Evolutionary conservation across 1,139 yeast genomes (phyloP), one percentile per base, ranked within the genome.

Genomic region (Pichia sp.): DNA sequence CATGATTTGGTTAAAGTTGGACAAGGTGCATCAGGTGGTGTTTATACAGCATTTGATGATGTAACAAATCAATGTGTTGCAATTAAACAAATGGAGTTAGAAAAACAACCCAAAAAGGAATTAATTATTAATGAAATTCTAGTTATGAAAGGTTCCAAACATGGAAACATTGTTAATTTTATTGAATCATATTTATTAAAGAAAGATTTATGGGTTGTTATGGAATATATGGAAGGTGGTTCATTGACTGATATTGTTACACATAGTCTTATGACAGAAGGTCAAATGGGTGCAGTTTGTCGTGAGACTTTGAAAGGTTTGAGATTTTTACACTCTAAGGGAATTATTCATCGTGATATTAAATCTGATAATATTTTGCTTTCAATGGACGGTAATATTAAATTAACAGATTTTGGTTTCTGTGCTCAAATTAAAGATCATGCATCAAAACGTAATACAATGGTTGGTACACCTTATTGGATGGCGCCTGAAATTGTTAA

Each of bases 401-500:
- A 92, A 67, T 73, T 92, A 65, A 92, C 94, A 0, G 92, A 83
- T 65, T 83, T 83, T 64, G 95, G 95, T 1, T 85, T 90, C 68
- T 92, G 98, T 70, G 98, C 98, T 0, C 97, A 90, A 64, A 85
- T 92, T 55, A 90, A 85, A 55, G 97, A 90, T 59, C 71, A 78
- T 42, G 83, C 86, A 49, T 68, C 83, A 51, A 90, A 90, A 66
- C 78, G 98, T 64, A 89, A 95, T 7, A 92, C 98, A 3, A 87
- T 92, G 95, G 98, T 92, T 22, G 98, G 98, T n/a, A 92, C 98
- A 0, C 98, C 98, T 5, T 92, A 92, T 64, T 92, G 98, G 98
- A 92, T 92, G 98, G 98, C 98, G 0, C 98, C 98, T 2, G 98
- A 92, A 65, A 96, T 92, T 47, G 96, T 92, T 23, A 80, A 89